These are phyloP conservation scores for Tetracladium setigerum DNA, from an alignment of 495 filamentous ascomycete genomes.

Conservation along the genomic window DNA sequence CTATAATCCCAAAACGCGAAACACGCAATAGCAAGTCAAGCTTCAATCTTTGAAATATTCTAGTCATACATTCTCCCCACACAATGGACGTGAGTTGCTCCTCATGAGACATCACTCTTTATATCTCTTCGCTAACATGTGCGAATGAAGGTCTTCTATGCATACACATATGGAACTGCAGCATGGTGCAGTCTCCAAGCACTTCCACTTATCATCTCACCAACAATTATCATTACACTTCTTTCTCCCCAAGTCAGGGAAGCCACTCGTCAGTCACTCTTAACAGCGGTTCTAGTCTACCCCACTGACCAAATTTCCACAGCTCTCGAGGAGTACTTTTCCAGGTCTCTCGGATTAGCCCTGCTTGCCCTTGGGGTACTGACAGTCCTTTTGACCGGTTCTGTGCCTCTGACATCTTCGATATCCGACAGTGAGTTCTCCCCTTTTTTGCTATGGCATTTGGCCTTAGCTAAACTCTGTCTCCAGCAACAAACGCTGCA, in stretches of 20 bases:
- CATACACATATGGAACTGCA: constrained; percentile 57
- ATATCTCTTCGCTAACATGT: not conserved
- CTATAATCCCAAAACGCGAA: not conserved
- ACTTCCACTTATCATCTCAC: constrained; percentile 53
- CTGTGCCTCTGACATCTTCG: constrained; percentile 58
- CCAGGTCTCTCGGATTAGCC: constrained; percentile 58
- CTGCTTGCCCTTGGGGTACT: constrained; percentile 59
- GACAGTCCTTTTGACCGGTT: constrained; percentile 62
- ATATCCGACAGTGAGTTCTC: constrained; percentile 12
- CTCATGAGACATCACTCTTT: not conserved
- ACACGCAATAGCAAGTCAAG: not conserved
- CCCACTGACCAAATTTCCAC: not conserved
- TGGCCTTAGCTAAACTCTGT: not conserved
- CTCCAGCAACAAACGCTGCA: constrained; percentile 13
- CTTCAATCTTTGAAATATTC: not conserved
- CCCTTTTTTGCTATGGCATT: not conserved
- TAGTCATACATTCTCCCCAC: not conserved
- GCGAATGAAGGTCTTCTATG: constrained; percentile 48
- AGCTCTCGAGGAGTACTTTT: constrained; percentile 69
- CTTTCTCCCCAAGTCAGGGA: constrained; percentile 51
- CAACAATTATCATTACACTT: constrained; percentile 56
- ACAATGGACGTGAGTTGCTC: constrained; percentile 12
- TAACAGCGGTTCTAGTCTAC: not conserved
- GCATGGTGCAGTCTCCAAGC: constrained; percentile 59
- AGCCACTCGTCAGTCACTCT: constrained; percentile 39